These are phyloP conservation scores for Aeschynomene evenia DNA, from an alignment of 306 rosid species.

Conservation along the genomic window DNA sequence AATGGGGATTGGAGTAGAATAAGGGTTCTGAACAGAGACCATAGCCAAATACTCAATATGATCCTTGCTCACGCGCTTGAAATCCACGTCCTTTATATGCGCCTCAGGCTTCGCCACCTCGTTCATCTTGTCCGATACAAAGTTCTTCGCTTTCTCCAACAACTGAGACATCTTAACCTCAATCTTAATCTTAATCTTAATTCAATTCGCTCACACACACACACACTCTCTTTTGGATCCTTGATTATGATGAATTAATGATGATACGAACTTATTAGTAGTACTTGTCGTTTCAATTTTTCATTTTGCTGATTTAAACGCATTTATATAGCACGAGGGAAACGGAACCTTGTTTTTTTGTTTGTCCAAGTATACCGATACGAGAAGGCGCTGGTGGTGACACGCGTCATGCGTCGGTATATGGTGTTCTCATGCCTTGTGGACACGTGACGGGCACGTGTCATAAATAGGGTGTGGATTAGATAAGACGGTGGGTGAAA, in stretches of 20 bases:
- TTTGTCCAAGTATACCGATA: neutral
- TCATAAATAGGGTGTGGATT: neutral
- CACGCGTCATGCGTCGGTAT: conserved; percentile 22
- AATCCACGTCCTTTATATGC: conserved; percentile 56
- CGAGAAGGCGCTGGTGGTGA: neutral
- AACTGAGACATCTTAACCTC: conserved; percentile 61
- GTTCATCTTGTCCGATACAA: conserved; percentile 45
- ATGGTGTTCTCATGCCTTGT: neutral
- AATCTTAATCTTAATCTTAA: no score
- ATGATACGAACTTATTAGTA: no score
- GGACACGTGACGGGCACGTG: conserved; percentile 30
- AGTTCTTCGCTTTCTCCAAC: conserved; percentile 59
- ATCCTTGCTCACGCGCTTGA: conserved; percentile 46
- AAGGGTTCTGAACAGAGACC: conserved; percentile 61
- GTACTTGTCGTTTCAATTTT: no score
- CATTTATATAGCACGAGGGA: no score
- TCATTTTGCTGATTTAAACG: no score
- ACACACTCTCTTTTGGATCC: no score
- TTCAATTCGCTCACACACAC: no score
- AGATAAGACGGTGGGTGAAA: no score
- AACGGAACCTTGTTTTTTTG: neutral
- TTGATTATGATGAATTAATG: no score
- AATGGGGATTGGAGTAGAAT: conserved; percentile 55
- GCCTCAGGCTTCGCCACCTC: conserved; percentile 72
- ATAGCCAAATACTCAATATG: conserved; percentile 61